Percentiles rank a stretch among this genome's conserved stretches.
phyloP scores from a whole-genome alignment of 2,329 filamentous ascomycete genomes.

The Fusarium sp. region DNA sequence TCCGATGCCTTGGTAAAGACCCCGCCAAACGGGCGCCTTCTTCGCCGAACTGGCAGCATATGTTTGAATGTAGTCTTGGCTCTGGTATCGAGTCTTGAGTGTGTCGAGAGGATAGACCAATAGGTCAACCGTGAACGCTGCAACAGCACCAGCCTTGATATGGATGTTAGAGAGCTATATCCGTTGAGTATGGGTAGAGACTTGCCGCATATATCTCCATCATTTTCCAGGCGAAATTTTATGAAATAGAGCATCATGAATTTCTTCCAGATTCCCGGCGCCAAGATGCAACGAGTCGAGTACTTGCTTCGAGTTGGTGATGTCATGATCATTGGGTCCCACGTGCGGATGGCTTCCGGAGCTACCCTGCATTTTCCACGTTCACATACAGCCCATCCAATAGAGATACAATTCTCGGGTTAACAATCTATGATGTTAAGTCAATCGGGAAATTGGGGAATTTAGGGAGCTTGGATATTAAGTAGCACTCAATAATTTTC shows the following conservation, averaged over 20 bases:
- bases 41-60: conserved; percentile 70
- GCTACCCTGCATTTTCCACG: conserved; percentile 30
- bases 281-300: neutral
- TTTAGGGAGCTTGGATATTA: neutral
- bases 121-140: conserved; percentile 87
- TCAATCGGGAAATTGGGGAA: neutral
- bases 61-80: conserved; percentile 76
- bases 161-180: conserved; percentile 5
- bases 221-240: neutral
- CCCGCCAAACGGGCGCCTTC: conserved; percentile 70
- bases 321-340: conserved; percentile 29
- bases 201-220: conserved; percentile 51
- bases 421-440: neutral
- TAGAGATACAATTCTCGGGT: neutral
- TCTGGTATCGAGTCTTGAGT: conserved; percentile 87
- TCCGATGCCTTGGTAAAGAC: conserved; percentile 88
- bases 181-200: too few species aligned
- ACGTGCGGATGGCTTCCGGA: neutral
- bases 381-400: neutral
- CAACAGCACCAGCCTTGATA: conserved; percentile 80
- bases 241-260: neutral
- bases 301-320: conserved; percentile 21
- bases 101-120: conserved; percentile 91
- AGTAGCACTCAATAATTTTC: neutral
- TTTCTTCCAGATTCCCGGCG: neutral